phyloP scores from a whole-genome alignment of 495 filamentous ascomycete species.

The Hyaloscypha variabilis region DNA sequence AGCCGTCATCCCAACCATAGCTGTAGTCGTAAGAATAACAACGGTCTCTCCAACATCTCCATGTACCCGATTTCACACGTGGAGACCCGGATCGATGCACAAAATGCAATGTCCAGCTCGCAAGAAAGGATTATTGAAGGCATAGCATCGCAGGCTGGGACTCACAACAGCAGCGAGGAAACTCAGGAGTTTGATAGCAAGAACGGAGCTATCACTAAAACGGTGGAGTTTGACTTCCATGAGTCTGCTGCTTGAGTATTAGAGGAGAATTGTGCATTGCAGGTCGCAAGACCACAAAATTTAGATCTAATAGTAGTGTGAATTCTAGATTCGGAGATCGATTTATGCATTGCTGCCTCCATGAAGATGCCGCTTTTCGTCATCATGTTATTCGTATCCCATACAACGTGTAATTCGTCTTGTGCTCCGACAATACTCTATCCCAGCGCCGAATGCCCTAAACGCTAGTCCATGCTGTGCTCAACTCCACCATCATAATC shows the following conservation, averaged over 20 bases:
- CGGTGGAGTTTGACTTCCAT: conserved; percentile 30
- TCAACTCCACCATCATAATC: conserved; percentile 32
- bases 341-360: background rate
- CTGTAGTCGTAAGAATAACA: background rate
- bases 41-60: conserved; percentile 3
- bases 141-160: background rate
- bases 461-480: conserved; percentile 1
- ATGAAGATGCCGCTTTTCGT: background rate
- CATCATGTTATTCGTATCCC: background rate
- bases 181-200: background rate
- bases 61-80: conserved; percentile 20
- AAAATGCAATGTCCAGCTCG: conserved; percentile 11
- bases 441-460: background rate
- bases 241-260: conserved; percentile 16
- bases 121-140: conserved; percentile 20
- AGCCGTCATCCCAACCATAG: background rate
- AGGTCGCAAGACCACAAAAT: background rate
- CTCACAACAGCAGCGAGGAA: background rate
- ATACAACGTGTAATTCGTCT: background rate
- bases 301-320: background rate
- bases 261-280: background rate
- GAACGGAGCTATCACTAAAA: conserved; percentile 18
- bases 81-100: conserved; percentile 15
- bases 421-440: conserved; percentile 1
- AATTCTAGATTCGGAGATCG: background rate